Conservation (phyloP, 2,329 filamentous ascomycete genomes). For the Neofusicoccum sp. region DNA sequence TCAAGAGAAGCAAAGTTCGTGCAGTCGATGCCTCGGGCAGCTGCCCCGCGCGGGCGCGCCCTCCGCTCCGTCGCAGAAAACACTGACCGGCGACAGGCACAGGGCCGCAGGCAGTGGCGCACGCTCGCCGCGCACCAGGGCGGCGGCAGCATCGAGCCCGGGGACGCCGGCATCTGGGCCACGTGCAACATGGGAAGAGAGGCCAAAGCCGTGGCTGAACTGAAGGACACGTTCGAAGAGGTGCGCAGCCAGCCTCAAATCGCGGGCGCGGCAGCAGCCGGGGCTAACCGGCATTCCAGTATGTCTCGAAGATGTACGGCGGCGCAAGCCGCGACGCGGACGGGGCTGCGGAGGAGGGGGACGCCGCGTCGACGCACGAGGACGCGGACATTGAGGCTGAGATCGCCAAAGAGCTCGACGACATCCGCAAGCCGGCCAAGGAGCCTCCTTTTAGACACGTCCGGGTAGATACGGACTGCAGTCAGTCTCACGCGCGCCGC, state of each 20-base stretch:
- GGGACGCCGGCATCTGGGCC: slow-evolving; percentile 76
- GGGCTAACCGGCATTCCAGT: slow-evolving; percentile 50
- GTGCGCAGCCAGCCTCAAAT: slow-evolving; percentile 43
- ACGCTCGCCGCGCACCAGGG: background rate
- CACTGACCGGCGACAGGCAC: background rate
- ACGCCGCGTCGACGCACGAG: slow-evolving; percentile 31
- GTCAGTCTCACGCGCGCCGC: slow-evolving; percentile 38
- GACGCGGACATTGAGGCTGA: slow-evolving; percentile 68
- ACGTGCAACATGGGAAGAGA: slow-evolving; percentile 75
- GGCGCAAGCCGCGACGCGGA: slow-evolving; percentile 42
- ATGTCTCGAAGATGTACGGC: slow-evolving; percentile 61
- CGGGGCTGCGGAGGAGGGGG: slow-evolving; percentile 47
- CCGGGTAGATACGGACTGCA: slow-evolving; percentile 58
- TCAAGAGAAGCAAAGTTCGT: slow-evolving; percentile 24
- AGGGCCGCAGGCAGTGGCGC: slow-evolving; percentile 21
- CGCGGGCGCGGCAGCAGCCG: background rate
- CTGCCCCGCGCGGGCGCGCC: background rate
- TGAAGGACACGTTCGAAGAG: slow-evolving; percentile 67
- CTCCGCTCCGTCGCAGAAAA: background rate
- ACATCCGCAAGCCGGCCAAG: slow-evolving; percentile 56
- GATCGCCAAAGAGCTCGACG: slow-evolving; percentile 71
- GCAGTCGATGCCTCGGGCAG: background rate
- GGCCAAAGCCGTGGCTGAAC: slow-evolving; percentile 68
- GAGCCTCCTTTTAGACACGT: slow-evolving; percentile 56
- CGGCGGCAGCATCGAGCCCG: slow-evolving; percentile 57